Base-by-base conservation (phyloP, 345 rosid genomes). In the Noccaea caerulescens region DNA sequence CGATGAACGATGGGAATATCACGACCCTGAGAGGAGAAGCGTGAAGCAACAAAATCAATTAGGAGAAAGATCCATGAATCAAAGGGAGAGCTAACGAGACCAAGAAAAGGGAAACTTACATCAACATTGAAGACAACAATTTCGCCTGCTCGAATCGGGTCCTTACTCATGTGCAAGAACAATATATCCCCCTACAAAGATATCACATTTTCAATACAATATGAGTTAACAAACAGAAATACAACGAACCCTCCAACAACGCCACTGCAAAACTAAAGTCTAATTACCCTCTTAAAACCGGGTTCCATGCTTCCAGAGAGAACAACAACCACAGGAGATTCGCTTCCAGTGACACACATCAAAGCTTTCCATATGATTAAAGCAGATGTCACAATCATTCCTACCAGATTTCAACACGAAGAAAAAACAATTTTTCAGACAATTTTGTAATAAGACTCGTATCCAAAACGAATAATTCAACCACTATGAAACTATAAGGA, bases 231-330 rank as follows among this genome's bases (percentile, higher is more conserved):
- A 46, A 14, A n/a, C 38, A 44, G 4, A 18, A 41, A 34, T 27
- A 27, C 30, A 27, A 27, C 30, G 4, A 27, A 3, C 3, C 4
- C 30, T 27, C 30, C 3, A 27, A 27, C 30, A 27, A 27, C 30
- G 30, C 30, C 30, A 27, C 30, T 2, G 30, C 30, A 27, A 27
- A 27, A 39, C 7, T 27, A 11, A 62, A 39, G 41, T 38, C 20
- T 3, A 73, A 41, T 68, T 58, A 86, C 88, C 74, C 91, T 76
- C 73, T 83, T 72, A 76, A 92, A 89, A 59, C 88, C 96, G 10
- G 94, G 98, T 70, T 89, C 94, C 94, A 89, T 88, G 57, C 96
- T 89, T 39, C 73, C 91, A 16, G 94, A 72, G 13, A 92, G 85
- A 69, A 86, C 88, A 67, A 89, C 96, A 7, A 92, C 94, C n/a